Conservation (phyloP, 2,329 filamentous ascomycete species). For the Dendryphion nanum region DNA sequence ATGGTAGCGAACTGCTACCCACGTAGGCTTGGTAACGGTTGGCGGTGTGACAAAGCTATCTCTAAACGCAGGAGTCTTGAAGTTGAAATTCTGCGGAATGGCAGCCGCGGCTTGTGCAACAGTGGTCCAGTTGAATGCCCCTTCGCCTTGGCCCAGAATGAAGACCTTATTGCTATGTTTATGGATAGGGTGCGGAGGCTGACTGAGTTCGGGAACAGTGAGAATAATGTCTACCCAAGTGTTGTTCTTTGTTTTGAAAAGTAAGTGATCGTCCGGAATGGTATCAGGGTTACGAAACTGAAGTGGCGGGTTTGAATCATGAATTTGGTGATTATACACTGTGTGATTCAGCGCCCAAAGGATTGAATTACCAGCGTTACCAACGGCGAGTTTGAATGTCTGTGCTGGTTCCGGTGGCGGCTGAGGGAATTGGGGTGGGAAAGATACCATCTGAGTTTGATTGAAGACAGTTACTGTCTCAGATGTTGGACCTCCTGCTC, state of each 20-base stretch:
- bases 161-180: slow-evolving; percentile 64
- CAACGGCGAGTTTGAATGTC: slow-evolving; percentile 42
- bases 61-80: slow-evolving; percentile 54
- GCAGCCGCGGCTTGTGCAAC: slow-evolving; percentile 53
- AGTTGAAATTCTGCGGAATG: slow-evolving; percentile 55
- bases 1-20: slow-evolving; percentile 48
- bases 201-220: slow-evolving; percentile 21
- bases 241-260: slow-evolving; percentile 34
- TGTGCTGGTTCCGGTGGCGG: slow-evolving; percentile 46
- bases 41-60: slow-evolving; percentile 49
- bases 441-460: slow-evolving; percentile 46
- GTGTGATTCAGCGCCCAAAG: slow-evolving; percentile 55
- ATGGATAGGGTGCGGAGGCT: slow-evolving; percentile 62
- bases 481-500: slow-evolving; percentile 47
- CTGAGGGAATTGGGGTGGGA: slow-evolving; percentile 43
- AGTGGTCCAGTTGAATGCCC: slow-evolving; percentile 50
- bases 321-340: slow-evolving; percentile 37
- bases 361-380: slow-evolving; percentile 44
- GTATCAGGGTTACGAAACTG: slow-evolving; percentile 42
- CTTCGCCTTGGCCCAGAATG: slow-evolving; percentile 52
- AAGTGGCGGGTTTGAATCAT: slow-evolving; percentile 45
- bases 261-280: slow-evolving; percentile 46
- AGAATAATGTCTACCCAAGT: slow-evolving; percentile 36
- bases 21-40: slow-evolving; percentile 19
- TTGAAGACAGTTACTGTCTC: slow-evolving; percentile 40